Evolutionary conservation across 2,329 filamentous ascomycete species (phyloP).

Genomic region (Cladosporium oxysporum): DNA sequence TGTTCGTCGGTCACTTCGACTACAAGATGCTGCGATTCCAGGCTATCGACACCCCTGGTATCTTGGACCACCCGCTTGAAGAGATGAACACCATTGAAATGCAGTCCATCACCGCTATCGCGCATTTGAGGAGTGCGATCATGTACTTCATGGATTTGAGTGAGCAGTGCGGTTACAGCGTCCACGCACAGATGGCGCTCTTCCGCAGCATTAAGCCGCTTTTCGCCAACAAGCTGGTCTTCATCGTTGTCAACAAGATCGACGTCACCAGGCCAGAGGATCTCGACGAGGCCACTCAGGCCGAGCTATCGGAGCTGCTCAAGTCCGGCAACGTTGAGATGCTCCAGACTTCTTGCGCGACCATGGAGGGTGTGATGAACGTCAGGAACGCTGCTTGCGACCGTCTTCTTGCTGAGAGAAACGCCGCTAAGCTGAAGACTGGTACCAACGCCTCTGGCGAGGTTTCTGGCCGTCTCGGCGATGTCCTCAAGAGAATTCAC

Average conservation of each 20-base stretch:
- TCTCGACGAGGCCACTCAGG: conserved; percentile 74
- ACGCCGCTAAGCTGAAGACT: conserved; percentile 90
- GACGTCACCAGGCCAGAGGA: conserved; percentile 88
- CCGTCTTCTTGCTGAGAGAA: conserved; percentile 85
- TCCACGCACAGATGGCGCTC: conserved; percentile 87
- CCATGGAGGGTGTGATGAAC: conserved; percentile 87
- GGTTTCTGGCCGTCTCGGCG: conserved; percentile 76
- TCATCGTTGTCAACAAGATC: conserved; percentile 97
- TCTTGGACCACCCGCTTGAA: conserved; percentile 93
- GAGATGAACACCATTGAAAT: conserved; percentile 99
- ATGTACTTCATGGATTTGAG: conserved; percentile 98
- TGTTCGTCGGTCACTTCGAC: conserved; percentile 97
- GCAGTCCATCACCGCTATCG: conserved; percentile 97
- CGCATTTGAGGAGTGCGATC: conserved; percentile 91
- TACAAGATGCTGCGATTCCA: conserved; percentile 91
- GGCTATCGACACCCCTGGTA: conserved; percentile 97
- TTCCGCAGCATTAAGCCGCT: conserved; percentile 97
- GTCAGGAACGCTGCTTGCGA: conserved; percentile 96
- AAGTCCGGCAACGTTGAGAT: conserved; percentile 90
- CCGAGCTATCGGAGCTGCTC: conserved; percentile 74
- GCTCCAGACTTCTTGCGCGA: conserved; percentile 91
- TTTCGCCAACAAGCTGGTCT: conserved; percentile 96
- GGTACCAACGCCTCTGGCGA: conserved; percentile 79
- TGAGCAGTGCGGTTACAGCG: conserved; percentile 94
- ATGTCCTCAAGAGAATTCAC: conserved; percentile 92